Base-by-base conservation (phyloP, 2,329 filamentous ascomycete genomes). In the Plenodomus tracheiphilus region DNA sequence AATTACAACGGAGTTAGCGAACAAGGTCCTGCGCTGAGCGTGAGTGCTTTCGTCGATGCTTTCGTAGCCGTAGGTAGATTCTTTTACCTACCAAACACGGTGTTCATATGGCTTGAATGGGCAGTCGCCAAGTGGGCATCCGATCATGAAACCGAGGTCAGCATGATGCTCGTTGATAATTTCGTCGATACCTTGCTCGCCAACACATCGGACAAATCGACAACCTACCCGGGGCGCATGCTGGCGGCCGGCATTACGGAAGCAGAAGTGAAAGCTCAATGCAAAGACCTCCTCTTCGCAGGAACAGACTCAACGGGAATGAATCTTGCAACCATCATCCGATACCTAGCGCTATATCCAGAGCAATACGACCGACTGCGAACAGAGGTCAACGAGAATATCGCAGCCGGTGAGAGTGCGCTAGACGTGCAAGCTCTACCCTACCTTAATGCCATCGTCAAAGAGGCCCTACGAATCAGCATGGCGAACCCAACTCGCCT, bases 11-110 rank as follows among this genome's bases (percentile, higher is more conserved):
- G 76, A 1, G 61, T 78, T 3, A 60, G 66, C 1, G 78, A 79
- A 57, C 51, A 46, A 16, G 58, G 58, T 2, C 48, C 53, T 2
- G 56, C 32, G 41, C 61, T 53, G 51, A 80, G 51, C 73, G 74
- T 46, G 71, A 78, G n/a, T 72, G 73, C 39, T 0, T 83, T 83
- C 58, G 80, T 84, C 11, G 77, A 83, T 59, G 72, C 76, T 2
- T 80, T 81, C 54, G 80, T 83, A 2, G 79, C 76, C 4, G 76
- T 82, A 6, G 79, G 80, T 0, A 70, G 79, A 3, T 81, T 83
- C 58, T 82, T 80, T 61, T 81, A 81, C 54, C 60, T 83, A 1
- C 78, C 78, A 1, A 75, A 70, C 19, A 64, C 53, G 38, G 56
- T 72, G 2, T 79, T 80, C 48, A 47, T 67, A 11, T 60, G 70